Percentiles rank a stretch among this genome's conserved stretches.
Conservation (phyloP, 169 alveolate genomes). For the Amoebophrya sp. region DNA sequence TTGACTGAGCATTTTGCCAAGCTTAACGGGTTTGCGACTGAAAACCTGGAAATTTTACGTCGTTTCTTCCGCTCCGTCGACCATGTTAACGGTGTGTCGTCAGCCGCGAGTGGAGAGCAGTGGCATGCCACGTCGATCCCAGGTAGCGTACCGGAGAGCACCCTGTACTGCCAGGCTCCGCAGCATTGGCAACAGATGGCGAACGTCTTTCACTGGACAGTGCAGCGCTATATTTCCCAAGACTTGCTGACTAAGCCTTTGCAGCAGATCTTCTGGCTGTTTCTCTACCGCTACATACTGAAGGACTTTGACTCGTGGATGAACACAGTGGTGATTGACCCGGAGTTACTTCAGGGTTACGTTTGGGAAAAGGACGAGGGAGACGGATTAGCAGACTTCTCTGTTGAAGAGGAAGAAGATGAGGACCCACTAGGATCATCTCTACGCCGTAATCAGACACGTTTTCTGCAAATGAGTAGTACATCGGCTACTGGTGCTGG, state of each 20-base stretch:
- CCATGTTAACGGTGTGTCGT: neutral
- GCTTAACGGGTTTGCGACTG: neutral
- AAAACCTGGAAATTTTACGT: neutral
- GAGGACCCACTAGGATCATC: too few species aligned
- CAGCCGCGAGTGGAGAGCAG: too few species aligned
- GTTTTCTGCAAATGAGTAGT: too few species aligned
- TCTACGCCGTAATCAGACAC: too few species aligned
- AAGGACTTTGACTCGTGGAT: neutral
- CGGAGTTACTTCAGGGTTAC: neutral
- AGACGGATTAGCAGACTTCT: too few species aligned
- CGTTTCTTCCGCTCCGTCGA: neutral
- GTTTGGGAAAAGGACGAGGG: too few species aligned
- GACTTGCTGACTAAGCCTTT: neutral
- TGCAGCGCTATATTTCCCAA: neutral
- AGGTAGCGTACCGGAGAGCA: neutral
- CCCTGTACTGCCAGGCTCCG: neutral
- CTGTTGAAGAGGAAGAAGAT: too few species aligned
- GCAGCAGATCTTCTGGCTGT: neutral
- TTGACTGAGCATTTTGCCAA: neutral
- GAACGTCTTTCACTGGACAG: neutral
- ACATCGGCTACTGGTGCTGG: too few species aligned
- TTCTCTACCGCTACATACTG: neutral
- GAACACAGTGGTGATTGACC: neutral
- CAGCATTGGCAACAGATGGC: neutral
- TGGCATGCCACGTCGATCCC: neutral